These are phyloP conservation scores for Chaetomium tenue DNA, from an alignment of 495 filamentous ascomycete genomes.

Conservation along the genomic window DNA sequence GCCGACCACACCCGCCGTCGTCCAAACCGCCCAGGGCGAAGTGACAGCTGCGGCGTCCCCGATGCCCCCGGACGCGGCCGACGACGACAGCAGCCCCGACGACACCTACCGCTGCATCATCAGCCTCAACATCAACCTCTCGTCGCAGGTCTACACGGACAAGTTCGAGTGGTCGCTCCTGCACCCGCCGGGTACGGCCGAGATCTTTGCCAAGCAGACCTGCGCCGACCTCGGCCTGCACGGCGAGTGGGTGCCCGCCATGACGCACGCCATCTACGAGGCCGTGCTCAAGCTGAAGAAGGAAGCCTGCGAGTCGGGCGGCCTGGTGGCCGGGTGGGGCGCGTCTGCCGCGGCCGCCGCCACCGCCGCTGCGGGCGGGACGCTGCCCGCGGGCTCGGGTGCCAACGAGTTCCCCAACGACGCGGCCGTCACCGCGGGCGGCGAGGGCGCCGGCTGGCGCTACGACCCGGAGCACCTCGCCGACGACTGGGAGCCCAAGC, in stretches of 20 bases:
- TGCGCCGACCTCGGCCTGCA: conserved; percentile 85
- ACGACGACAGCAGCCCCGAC: conserved; percentile 62
- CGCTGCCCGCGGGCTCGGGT: conserved; percentile 31
- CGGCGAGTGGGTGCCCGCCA: conserved; percentile 91
- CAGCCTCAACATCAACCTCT: conserved; percentile 85
- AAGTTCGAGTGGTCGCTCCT: conserved; percentile 98
- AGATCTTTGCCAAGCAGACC: conserved; percentile 86
- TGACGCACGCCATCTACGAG: conserved; percentile 96
- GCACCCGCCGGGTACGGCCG: conserved; percentile 85
- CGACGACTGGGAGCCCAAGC: conserved; percentile 91
- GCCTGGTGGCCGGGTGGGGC: conserved; percentile 63
- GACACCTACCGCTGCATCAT: conserved; percentile 92
- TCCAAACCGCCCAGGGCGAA: conserved; percentile 31
- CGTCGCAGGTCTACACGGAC: conserved; percentile 90
- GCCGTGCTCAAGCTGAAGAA: conserved; percentile 91
- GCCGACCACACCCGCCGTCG: conserved; percentile 22
- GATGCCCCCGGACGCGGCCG: conserved; percentile 20
- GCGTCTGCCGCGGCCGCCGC: conserved; percentile 33
- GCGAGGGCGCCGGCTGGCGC: conserved; percentile 80
- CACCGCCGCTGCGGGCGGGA: conserved; percentile 52
- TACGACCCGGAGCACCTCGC: conserved; percentile 87
- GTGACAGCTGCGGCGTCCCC: conserved; percentile 33
- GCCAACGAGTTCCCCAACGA: conserved; percentile 81
- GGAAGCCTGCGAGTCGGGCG: conserved; percentile 87
- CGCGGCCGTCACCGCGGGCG: conserved; percentile 61